Percentiles rank a stretch among this genome's conserved stretches.
These are phyloP conservation scores for Stipa capillata DNA, from an alignment of 176 grass and related monocot genomes.

Conservation along the genomic window DNA sequence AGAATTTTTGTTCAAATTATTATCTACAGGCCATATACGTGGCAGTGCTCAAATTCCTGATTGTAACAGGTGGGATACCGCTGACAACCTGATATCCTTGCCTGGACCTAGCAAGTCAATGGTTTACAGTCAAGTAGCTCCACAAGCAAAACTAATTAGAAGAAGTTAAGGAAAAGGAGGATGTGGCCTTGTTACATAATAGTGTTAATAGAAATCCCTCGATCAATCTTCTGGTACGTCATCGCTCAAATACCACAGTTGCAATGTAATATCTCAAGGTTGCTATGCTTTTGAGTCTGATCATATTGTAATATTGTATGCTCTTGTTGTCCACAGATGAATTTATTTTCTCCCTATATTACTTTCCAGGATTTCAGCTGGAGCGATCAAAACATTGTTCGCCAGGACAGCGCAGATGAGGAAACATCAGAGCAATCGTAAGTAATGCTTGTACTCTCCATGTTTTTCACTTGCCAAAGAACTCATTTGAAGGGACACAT, in stretches of 20 bases:
- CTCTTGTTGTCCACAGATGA: background rate
- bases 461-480: slow-evolving; percentile 1
- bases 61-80: too few species aligned
- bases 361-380: slow-evolving; percentile 47
- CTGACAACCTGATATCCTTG: too few species aligned
- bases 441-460: slow-evolving; percentile 30
- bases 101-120: background rate
- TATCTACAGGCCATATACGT: too few species aligned
- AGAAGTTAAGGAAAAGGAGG: background rate
- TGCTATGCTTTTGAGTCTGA: slow-evolving; percentile 1
- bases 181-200: background rate
- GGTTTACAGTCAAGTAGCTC: background rate
- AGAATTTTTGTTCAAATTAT: too few species aligned
- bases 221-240: background rate
- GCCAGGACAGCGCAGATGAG: slow-evolving; percentile 31
- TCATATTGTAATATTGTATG: background rate
- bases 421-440: slow-evolving; percentile 62
- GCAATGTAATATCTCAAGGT: slow-evolving; percentile 44
- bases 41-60: too few species aligned
- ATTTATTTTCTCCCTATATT: slow-evolving; percentile 30
- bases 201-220: background rate
- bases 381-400: slow-evolving; percentile 41
- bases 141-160: background rate
- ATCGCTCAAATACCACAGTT: background rate
- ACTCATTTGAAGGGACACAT: background rate